These are phyloP conservation scores for Fusarium udum DNA, from an alignment of 2,329 filamentous ascomycete species.

Conservation along the genomic window DNA sequence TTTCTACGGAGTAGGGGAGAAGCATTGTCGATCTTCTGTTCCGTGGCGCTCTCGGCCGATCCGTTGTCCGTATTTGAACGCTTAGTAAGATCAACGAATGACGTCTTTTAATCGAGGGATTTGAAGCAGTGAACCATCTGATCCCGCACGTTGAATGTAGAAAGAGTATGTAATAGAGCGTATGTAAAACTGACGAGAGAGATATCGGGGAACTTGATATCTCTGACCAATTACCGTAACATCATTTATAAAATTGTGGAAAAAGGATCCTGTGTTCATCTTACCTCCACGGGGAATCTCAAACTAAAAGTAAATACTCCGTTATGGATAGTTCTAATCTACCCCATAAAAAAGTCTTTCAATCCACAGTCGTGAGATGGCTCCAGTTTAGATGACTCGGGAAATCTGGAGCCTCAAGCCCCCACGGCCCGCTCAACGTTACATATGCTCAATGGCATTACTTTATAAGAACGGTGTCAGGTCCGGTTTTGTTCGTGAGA, in stretches of 20 bases:
- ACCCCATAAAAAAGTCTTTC: constrained; percentile 2
- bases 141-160: neutral
- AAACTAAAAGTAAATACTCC: constrained; percentile 1
- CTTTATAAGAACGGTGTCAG: neutral
- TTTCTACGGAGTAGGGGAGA: constrained; percentile 4
- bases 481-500: neutral
- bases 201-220: constrained; percentile 3
- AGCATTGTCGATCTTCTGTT: neutral
- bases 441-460: neutral
- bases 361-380: neutral
- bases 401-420: neutral
- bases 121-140: neutral
- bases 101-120: neutral
- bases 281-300: constrained; percentile 15
- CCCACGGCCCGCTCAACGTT: neutral
- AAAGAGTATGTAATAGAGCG: neutral
- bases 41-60: neutral
- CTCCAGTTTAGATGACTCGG: neutral
- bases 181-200: neutral
- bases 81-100: neutral
- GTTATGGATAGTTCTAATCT: neutral
- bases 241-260: constrained; percentile 9
- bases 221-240: neutral
- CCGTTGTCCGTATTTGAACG: neutral
- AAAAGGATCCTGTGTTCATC: neutral